Percentiles rank a stretch among this genome's conserved stretches.
These are phyloP conservation scores for Botrytis fragariae DNA, from an alignment of 2,329 filamentous ascomycete genomes.

Conservation along the genomic window DNA sequence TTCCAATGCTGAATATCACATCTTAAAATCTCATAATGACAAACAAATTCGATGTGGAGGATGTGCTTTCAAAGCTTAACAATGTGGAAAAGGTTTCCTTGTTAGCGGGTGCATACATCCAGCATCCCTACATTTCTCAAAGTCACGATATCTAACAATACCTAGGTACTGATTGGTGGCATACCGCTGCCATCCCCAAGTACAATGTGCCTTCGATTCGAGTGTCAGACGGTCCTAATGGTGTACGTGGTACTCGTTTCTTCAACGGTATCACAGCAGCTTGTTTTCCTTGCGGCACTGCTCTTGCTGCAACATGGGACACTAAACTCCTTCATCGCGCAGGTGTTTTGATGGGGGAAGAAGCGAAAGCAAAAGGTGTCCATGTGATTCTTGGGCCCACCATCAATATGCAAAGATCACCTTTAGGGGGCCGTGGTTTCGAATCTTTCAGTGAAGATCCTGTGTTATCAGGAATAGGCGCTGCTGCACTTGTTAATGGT, in stretches of 20 bases:
- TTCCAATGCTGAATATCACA: background rate
- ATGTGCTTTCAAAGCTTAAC: constrained; percentile 53
- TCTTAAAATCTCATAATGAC: constrained; percentile 9
- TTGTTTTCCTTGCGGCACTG: constrained; percentile 46
- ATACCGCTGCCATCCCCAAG: constrained; percentile 36
- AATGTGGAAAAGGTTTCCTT: constrained; percentile 53
- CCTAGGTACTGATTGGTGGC: constrained; percentile 39
- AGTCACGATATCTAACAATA: constrained; percentile 22
- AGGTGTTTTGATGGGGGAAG: constrained; percentile 63
- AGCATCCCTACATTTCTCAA: background rate
- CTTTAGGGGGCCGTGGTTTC: constrained; percentile 59
- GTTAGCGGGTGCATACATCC: constrained; percentile 44
- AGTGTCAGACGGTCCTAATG: constrained; percentile 40
- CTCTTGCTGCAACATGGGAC: constrained; percentile 64
- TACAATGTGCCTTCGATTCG: constrained; percentile 38
- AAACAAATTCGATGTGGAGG: constrained; percentile 49
- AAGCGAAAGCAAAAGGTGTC: constrained; percentile 63
- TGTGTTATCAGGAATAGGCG: constrained; percentile 53
- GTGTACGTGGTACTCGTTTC: constrained; percentile 38
- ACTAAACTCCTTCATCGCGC: constrained; percentile 59
- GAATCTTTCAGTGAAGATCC: constrained; percentile 60
- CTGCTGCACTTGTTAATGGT: constrained; percentile 52
- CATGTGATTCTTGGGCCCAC: constrained; percentile 60
- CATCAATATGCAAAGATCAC: constrained; percentile 60
- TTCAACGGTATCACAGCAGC: constrained; percentile 45